These are phyloP conservation scores for Trichoderma citrinoviride DNA, from an alignment of 2,329 filamentous ascomycete species.

Conservation along the genomic window DNA sequence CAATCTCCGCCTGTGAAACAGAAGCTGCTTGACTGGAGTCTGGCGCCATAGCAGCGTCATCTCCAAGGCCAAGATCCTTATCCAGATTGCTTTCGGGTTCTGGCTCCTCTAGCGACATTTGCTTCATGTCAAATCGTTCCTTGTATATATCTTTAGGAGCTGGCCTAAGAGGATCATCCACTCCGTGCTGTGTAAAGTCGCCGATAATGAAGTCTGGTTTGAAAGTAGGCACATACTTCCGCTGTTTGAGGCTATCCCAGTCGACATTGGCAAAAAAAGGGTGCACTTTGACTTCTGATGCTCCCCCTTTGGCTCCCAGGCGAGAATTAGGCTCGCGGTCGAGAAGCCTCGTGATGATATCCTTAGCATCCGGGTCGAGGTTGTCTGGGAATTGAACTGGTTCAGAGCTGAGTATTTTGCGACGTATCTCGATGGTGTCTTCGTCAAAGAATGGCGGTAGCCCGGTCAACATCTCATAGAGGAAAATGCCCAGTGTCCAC, in stretches of 20 bases:
- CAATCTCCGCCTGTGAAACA: not conserved
- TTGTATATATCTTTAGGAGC: not conserved
- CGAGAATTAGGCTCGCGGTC: not conserved
- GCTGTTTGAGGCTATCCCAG: not conserved
- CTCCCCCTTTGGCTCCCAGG: not conserved
- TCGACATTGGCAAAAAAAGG: conserved; percentile 18
- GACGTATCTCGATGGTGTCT: not conserved
- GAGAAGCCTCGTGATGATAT: not conserved
- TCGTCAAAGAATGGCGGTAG: conserved; percentile 80
- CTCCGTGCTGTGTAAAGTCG: not conserved
- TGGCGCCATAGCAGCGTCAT: not conserved
- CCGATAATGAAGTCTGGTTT: not conserved
- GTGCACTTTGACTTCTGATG: conserved; percentile 8
- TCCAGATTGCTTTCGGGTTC: not conserved
- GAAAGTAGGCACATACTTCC: conserved; percentile 7
- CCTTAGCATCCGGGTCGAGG: not conserved
- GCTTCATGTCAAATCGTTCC: not conserved
- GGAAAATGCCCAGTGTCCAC: conserved; percentile 87
- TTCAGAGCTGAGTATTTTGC: not conserved
- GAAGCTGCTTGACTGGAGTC: not conserved
- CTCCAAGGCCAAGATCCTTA: not conserved
- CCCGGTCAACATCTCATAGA: conserved; percentile 91
- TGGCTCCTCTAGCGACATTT: not conserved
- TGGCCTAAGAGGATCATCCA: not conserved
- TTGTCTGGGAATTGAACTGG: not conserved